Evolutionary conservation across 345 rosid species (phyloP), one percentile per base, ranked within the genome.

Genomic region (Kandelia obovata): DNA sequence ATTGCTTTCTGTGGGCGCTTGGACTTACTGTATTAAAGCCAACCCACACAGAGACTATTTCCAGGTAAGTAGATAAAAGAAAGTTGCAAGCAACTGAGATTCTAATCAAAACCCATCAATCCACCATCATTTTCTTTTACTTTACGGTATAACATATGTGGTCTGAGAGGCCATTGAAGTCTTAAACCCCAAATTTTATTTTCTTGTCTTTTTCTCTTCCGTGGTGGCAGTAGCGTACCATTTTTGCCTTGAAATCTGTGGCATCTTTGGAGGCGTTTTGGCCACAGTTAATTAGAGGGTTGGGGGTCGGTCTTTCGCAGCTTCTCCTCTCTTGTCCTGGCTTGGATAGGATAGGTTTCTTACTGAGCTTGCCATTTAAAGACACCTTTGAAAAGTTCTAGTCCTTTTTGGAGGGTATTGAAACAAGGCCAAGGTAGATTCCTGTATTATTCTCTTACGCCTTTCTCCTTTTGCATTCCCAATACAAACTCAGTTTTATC

Each of bases 361-460:
- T 64, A 53, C 53, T 59, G 72, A 74, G 35, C 34, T 60, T 26
- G 7, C 63, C 34, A 34, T 59, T 61, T 66, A 47, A 77, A 67
- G 30, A 58, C 30, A 65, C 71, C 73, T 72, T 79, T 65, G 68
- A 51, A 66, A 75, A 66, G 63, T 53, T 73, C 66, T 63, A 49
- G 31, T 57, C 34, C 27, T 31, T 59, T 70, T 74, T 74, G 74
- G 79, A 66, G 62, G 79, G 47, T 77, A 68, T 73, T 73, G 79
- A 65, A 81, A 63, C 78, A 51, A 76, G 74, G 76, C 76, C 69
- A 66, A 73, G 80, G 80, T 67, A 77, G 85, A 73, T 73, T 82
- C 87, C 84, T 83, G 78, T 73, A 58, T 72, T 81, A 78, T 82
- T 80, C 83, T 73, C 76, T 80, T 61, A 61, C 76, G 52, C 71